phyloP scores from a whole-genome alignment of 2,329 filamentous ascomycete genomes.

The Arthrinium phaeospermum region DNA sequence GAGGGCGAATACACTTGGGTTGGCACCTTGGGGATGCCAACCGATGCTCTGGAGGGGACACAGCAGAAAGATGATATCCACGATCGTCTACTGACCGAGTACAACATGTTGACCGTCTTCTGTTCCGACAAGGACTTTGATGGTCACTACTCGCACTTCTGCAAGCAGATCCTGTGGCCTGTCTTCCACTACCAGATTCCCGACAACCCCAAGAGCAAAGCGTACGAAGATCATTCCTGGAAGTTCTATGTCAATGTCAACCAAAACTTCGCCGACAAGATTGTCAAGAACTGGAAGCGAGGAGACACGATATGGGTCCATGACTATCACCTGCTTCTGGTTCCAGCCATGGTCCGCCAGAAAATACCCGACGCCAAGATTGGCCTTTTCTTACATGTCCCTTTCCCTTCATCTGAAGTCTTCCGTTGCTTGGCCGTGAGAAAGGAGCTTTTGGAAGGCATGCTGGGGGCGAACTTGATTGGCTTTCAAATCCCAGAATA shows the following conservation, averaged over 20 bases:
- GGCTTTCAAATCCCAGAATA: slow-evolving; percentile 96
- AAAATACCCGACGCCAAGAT: slow-evolving; percentile 93
- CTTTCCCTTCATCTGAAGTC: slow-evolving; percentile 94
- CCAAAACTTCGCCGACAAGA: slow-evolving; percentile 89
- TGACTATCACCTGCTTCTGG: slow-evolving; percentile 90
- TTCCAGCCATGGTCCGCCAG: slow-evolving; percentile 87
- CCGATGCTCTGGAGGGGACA: slow-evolving; percentile 77
- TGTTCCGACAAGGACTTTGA: slow-evolving; percentile 92
- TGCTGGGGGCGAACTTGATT: slow-evolving; percentile 90
- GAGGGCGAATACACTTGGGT: slow-evolving; percentile 85
- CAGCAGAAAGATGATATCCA: slow-evolving; percentile 83
- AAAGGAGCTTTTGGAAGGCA: slow-evolving; percentile 86
- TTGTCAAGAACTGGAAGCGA: slow-evolving; percentile 90
- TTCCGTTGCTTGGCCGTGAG: slow-evolving; percentile 90
- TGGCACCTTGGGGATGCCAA: slow-evolving; percentile 92
- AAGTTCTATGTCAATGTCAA: slow-evolving; percentile 92
- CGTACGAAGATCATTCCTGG: slow-evolving; percentile 97
- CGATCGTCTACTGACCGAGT: slow-evolving; percentile 79
- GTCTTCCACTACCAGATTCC: slow-evolving; percentile 98
- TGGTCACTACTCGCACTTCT: slow-evolving; percentile 93
- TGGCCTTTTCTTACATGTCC: slow-evolving; percentile 93
- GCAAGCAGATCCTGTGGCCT: slow-evolving; percentile 97
- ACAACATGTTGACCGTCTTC: slow-evolving; percentile 83
- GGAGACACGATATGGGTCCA: slow-evolving; percentile 95
- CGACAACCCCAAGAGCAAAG: slow-evolving; percentile 97